Percentiles rank a stretch among this genome's conserved stretches.
These are phyloP conservation scores for Daldinia eschscholtzii DNA, from an alignment of 2,329 filamentous ascomycete species.

Conservation along the genomic window DNA sequence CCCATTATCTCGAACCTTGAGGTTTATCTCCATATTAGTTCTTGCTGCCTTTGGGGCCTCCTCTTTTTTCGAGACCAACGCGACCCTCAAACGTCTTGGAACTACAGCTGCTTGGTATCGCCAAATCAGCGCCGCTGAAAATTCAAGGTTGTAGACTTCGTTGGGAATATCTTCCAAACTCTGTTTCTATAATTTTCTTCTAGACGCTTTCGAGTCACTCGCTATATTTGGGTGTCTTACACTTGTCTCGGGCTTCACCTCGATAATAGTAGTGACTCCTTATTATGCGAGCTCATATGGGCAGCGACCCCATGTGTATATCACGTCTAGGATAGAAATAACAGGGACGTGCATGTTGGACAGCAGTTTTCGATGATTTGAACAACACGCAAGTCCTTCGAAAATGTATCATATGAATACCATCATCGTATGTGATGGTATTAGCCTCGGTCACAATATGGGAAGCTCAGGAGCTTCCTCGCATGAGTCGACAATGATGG, in stretches of 20 bases:
- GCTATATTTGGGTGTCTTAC: conserved; percentile 45
- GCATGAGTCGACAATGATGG: conserved; percentile 14
- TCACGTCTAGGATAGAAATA: conserved; percentile 26
- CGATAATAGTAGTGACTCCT: conserved; percentile 16
- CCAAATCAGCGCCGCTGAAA: not conserved
- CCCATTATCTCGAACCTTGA: not conserved
- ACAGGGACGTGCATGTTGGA: conserved; percentile 25
- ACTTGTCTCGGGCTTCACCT: conserved; percentile 42
- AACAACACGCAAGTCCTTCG: conserved; percentile 2
- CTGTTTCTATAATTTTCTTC: not conserved
- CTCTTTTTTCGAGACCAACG: not conserved
- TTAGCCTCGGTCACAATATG: not conserved
- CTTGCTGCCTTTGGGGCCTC: not conserved
- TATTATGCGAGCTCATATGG: conserved; percentile 24
- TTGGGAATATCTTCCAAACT: not conserved
- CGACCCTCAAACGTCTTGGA: not conserved
- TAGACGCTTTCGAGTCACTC: conserved; percentile 10
- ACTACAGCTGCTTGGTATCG: not conserved
- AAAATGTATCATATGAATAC: conserved; percentile 38
- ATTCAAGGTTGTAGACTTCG: not conserved
- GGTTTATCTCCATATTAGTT: not conserved
- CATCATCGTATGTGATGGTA: conserved; percentile 23
- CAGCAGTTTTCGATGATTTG: conserved; percentile 35
- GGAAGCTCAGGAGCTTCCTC: not conserved
- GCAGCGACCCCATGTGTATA: conserved; percentile 44